Conservation (phyloP, 2,329 filamentous ascomycete species). For the Magnaporthiopsis rhizophila region DNA sequence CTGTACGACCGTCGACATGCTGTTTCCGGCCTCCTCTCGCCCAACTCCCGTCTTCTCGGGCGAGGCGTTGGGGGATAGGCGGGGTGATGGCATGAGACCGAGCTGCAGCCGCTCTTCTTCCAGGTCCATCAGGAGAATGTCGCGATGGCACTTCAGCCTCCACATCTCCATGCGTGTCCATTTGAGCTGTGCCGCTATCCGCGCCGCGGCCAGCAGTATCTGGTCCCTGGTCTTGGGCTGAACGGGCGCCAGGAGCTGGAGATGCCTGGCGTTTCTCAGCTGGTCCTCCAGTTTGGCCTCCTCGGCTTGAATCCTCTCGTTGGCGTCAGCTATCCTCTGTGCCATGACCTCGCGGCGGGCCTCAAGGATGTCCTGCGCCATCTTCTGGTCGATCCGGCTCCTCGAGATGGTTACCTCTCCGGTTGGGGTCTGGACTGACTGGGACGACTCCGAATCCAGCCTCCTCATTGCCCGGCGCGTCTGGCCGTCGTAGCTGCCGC, state of each 20-base stretch:
- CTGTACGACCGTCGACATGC: constrained; percentile 24
- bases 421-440: constrained; percentile 58
- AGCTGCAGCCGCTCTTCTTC: constrained; percentile 60
- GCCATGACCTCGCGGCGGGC: constrained; percentile 77
- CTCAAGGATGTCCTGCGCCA: constrained; percentile 77
- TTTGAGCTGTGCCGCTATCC: constrained; percentile 80
- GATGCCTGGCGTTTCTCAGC: constrained; percentile 80
- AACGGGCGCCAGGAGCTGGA: constrained; percentile 82
- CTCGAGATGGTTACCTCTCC: constrained; percentile 68
- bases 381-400: constrained; percentile 68
- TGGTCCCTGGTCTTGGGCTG: constrained; percentile 84
- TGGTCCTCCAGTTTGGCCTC: constrained; percentile 77
- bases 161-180: constrained; percentile 94
- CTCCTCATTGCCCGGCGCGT: constrained; percentile 63
- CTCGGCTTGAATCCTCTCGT: constrained; percentile 64
- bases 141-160: constrained; percentile 82
- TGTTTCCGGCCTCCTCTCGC: constrained; percentile 27
- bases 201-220: constrained; percentile 74
- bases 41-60: constrained; percentile 14
- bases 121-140: constrained; percentile 78
- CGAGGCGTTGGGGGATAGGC: constrained; percentile 13
- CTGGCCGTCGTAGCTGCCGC: constrained; percentile 78
- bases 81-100: constrained; percentile 23
- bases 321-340: constrained; percentile 73
- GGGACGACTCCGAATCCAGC: constrained; percentile 50